Conservation (phyloP, 257 asterid species). For the Solanum sejunctum region DNA sequence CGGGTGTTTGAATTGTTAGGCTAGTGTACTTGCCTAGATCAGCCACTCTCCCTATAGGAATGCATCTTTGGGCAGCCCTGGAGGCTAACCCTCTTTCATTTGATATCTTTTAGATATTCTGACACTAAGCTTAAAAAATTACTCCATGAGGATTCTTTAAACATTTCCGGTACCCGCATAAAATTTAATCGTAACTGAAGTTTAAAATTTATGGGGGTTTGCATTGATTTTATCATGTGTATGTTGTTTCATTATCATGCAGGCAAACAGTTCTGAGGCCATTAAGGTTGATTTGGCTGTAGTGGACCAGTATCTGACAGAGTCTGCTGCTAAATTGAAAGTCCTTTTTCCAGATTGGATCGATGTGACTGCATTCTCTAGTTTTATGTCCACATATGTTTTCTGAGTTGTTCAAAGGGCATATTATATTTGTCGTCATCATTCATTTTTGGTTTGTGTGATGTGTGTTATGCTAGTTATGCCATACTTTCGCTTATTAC, state of each 20-base stretch:
- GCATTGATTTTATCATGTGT: neutral
- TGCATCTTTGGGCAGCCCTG: neutral
- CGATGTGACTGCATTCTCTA: slow-evolving; percentile 68
- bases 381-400: slow-evolving; percentile 63
- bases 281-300: slow-evolving; percentile 71
- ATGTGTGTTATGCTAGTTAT: no score
- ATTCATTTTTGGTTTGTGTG: no score
- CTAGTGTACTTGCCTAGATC: neutral
- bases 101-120: neutral
- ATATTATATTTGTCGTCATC: neutral
- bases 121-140: neutral
- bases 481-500: neutral
- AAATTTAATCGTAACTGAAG: neutral
- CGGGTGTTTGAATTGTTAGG: neutral
- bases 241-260: slow-evolving; percentile 4
- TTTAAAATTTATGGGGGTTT: neutral
- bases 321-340: slow-evolving; percentile 52
- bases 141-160: neutral
- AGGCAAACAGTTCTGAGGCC: slow-evolving; percentile 59
- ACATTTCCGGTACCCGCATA: neutral
- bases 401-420: slow-evolving; percentile 12
- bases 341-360: slow-evolving; percentile 80
- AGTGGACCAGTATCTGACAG: slow-evolving; percentile 52
- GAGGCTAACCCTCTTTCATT: neutral
- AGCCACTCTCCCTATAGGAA: neutral